Base-by-base conservation (phyloP, 345 rosid species). In the Hypericum perforatum region DNA sequence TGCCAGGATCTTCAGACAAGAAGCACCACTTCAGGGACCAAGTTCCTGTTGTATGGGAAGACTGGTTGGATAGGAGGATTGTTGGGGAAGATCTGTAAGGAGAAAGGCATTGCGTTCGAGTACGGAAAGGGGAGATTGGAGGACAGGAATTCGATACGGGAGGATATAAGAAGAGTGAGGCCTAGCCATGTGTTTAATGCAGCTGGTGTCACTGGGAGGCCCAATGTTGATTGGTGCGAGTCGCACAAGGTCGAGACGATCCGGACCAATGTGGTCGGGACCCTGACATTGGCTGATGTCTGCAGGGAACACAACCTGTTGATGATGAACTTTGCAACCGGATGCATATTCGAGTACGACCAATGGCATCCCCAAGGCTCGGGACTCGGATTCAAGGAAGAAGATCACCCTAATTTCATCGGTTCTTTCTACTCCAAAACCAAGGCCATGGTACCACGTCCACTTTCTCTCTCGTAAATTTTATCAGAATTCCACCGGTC, bases 1-100 rank as follows among this genome's bases (percentile, higher is more conserved):
- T 8, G 5, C 22, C 0, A 0, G 16, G 52, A 37, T 0, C 6
- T 16, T 3, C 47, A 36, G 16, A 11, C 12, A 29, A 13, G n/a
- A 39, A 12, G 9, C 10, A 5, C n/a, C 13, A 44, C 49, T 52
- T 62, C 76, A 8, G 64, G 56, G 10, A 36, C 72, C 57, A 74
- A 80, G 64, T 75, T 80, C 63, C 37, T 77, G 61, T 72, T 77
- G 48, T 80, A 80, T 54, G 86, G 86, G 1, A 68, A 54, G 55
- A 72, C 74, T n/a, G 86, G 86, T 13, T 80, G 80, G 82, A 59
- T 80, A n/a, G 86, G 82, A 29, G 86, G 82, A 38, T 59, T 77
- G 6, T 2, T 80, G 38, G 82, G 80, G 41, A 70, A 75, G 38
- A 53, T 75, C 12, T 80, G 86, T 47, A 61, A 52, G 62, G 69